Conservation (phyloP, 2,329 filamentous ascomycete genomes). For the Cordyceps fumosorosea region DNA sequence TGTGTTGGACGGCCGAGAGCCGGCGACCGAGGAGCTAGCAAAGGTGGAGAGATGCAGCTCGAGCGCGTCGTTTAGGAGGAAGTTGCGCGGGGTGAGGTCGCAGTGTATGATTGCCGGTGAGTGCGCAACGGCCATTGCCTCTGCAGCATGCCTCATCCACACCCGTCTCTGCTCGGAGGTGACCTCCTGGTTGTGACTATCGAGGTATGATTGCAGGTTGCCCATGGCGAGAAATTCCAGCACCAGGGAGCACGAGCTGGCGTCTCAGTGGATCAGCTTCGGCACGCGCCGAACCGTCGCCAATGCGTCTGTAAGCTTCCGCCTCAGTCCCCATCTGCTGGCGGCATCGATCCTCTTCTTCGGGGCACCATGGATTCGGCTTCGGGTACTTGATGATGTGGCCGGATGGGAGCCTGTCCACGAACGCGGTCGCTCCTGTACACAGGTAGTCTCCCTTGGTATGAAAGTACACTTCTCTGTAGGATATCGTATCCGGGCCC, state of each 20-base stretch:
- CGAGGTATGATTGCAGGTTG: constrained; percentile 19
- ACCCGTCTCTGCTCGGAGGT: neutral
- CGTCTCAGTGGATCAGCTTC: constrained; percentile 19
- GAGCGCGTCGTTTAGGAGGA: constrained; percentile 29
- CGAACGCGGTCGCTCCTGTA: constrained; percentile 15
- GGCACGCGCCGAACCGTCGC: constrained; percentile 17
- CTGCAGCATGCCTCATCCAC: constrained; percentile 27
- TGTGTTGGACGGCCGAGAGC: constrained; percentile 19
- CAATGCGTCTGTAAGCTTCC: constrained; percentile 20
- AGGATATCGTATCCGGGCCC: constrained; percentile 14
- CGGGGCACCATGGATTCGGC: constrained; percentile 16
- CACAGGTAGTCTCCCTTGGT: constrained; percentile 19
- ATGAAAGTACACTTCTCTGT: constrained; percentile 17
- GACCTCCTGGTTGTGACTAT: neutral
- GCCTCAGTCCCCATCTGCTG: constrained; percentile 19
- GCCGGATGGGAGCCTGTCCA: constrained; percentile 19
- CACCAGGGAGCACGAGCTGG: constrained; percentile 18
- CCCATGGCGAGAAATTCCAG: constrained; percentile 23
- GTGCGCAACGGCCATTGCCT: constrained; percentile 30
- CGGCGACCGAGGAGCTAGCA: constrained; percentile 25
- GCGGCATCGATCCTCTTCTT: neutral
- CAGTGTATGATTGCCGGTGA: constrained; percentile 30
- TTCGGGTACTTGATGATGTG: constrained; percentile 19
- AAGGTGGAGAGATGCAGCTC: constrained; percentile 32
- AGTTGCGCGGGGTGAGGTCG: constrained; percentile 33